Conservation (phyloP, 1,284 basidiomycete species). For the Ustilago vetiveriae region DNA sequence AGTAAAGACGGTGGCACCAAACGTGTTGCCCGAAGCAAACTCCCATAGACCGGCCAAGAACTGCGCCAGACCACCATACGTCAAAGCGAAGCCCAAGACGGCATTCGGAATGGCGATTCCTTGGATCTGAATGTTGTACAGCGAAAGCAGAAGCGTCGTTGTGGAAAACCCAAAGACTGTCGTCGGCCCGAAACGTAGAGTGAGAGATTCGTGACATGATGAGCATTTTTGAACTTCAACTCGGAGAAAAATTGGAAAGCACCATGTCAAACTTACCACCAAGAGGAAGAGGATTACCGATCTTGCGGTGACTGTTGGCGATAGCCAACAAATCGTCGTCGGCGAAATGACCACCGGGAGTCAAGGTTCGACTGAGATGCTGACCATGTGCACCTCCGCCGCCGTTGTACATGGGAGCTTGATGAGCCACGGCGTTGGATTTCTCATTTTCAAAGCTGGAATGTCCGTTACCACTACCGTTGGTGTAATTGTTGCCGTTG, state of each 20-base stretch:
- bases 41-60: constrained; percentile 58
- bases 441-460: constrained; percentile 32
- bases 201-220: not conserved
- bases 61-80: constrained; percentile 48
- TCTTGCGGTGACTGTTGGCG: constrained; percentile 39
- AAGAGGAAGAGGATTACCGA: constrained; percentile 51
- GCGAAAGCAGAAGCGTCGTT: constrained; percentile 47
- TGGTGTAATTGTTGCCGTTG: constrained; percentile 5
- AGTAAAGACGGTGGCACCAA: constrained; percentile 52
- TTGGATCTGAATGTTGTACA: constrained; percentile 42
- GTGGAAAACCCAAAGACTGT: constrained; percentile 44
- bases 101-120: constrained; percentile 48
- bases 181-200: not conserved
- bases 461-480: constrained; percentile 9
- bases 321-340: constrained; percentile 54
- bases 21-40: constrained; percentile 55
- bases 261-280: constrained; percentile 31
- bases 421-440: constrained; percentile 8
- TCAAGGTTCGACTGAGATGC: constrained; percentile 28
- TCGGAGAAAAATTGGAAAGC: not conserved
- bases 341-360: constrained; percentile 49
- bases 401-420: constrained; percentile 38
- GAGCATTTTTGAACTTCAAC: too few species aligned
- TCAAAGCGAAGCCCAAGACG: constrained; percentile 30
- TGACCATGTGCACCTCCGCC: constrained; percentile 6